phyloP scores from a whole-genome alignment of 2,329 filamentous ascomycete genomes.

The Fusarium subtropicale region DNA sequence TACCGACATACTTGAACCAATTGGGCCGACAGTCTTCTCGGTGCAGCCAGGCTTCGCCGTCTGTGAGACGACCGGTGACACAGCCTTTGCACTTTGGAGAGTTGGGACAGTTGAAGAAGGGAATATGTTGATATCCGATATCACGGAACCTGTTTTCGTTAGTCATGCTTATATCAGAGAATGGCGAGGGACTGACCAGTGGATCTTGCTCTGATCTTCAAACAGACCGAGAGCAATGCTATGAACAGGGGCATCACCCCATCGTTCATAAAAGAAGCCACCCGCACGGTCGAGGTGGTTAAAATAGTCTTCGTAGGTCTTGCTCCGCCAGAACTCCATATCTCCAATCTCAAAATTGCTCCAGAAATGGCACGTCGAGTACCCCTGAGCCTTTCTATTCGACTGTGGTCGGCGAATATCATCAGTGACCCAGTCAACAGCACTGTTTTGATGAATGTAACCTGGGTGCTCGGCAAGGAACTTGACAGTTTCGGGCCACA shows the following conservation, averaged over 20 bases:
- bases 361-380: slow-evolving; percentile 99
- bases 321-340: slow-evolving; percentile 90
- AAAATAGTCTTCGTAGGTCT: slow-evolving; percentile 95
- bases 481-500: slow-evolving; percentile 96
- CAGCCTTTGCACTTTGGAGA: slow-evolving; percentile 93
- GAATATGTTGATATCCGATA: slow-evolving; percentile 98
- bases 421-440: slow-evolving; percentile 89
- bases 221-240: slow-evolving; percentile 93
- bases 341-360: slow-evolving; percentile 98
- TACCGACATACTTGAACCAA: slow-evolving; percentile 96
- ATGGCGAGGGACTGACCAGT: slow-evolving; percentile 75
- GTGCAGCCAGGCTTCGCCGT: slow-evolving; percentile 85
- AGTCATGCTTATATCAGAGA: background rate
- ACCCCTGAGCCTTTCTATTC: slow-evolving; percentile 85
- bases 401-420: slow-evolving; percentile 80
- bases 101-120: slow-evolving; percentile 99
- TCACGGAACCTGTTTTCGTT: slow-evolving; percentile 85
- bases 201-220: slow-evolving; percentile 88
- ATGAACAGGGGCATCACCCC: slow-evolving; percentile 98
- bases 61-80: slow-evolving; percentile 86
- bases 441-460: slow-evolving; percentile 85
- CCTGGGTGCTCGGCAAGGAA: slow-evolving; percentile 88
- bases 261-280: slow-evolving; percentile 98
- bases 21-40: slow-evolving; percentile 94
- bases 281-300: slow-evolving; percentile 95